Evolutionary conservation across 2,329 filamentous ascomycete genomes (phyloP), one percentile per base, ranked within the genome.

Genomic region (Colletotrichum falcatum): DNA sequence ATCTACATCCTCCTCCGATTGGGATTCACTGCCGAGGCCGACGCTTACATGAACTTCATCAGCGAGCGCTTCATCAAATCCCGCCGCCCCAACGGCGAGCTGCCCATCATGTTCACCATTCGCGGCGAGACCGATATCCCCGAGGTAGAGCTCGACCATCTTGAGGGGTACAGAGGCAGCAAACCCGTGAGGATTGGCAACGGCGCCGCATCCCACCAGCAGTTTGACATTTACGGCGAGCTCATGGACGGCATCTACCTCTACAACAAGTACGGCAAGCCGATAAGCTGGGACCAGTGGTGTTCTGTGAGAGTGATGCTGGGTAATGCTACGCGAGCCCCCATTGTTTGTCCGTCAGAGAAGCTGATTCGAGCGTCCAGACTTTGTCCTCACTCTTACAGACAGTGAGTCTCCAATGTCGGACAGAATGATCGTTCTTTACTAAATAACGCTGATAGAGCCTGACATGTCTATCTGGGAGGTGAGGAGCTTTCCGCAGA

Each of bases 391-490:
- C 72, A 89, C 86, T 0, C 89, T 94, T 63, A 87, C 90, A 77
- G 81, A 90, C 66, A 82, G 89, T 84, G 80, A 81, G 75, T 71
- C 14, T 1, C 35, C 42, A 30, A 37, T 0, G 4, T 16, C 11
- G 1, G 14, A 16, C 9, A 5, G 3, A 23, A 33, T 18, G 18
- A 33, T 4, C 0, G 9, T n/a, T 28, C 16, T 11, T 62, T 66
- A 30, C 65, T 74, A 67, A 67, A 78, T 58, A 39, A 11, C n/a
- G 9, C 9, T 56, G 39, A 4, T 9, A 87, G 85, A 90, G 53
- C 89, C 89, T 16, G 92, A 95, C 76, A 94, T 94, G 91, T 94
- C 91, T 3, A 95, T 94, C 75, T 94, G 92, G 92, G 92, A 95
- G 78, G 92, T 94, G 7, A 88, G 92, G 51, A 92, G 92, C 73